Percentiles rank a stretch among this genome's conserved stretches.
These are phyloP conservation scores for Rhazya stricta DNA, from an alignment of 257 asterid species.

Conservation along the genomic window DNA sequence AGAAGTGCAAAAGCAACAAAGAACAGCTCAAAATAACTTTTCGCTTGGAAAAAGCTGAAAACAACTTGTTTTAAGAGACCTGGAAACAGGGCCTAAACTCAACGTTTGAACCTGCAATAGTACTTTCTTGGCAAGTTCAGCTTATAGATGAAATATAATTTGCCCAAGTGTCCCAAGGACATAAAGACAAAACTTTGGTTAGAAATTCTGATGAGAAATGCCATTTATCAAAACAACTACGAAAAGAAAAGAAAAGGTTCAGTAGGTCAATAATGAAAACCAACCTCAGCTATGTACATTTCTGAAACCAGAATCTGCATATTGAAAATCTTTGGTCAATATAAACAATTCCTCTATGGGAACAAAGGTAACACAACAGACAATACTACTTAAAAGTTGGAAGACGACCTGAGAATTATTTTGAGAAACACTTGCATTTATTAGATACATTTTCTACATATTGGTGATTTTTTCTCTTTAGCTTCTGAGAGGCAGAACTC, in stretches of 20 bases:
- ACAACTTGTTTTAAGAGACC: no score
- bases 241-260: background rate
- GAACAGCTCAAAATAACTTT: no score
- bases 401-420: background rate
- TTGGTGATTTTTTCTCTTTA: background rate
- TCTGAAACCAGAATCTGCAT: background rate
- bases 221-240: background rate
- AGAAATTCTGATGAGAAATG: background rate
- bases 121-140: no score
- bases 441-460: background rate
- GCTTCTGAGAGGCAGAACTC: background rate
- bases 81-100: no score
- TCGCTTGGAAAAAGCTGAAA: no score
- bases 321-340: background rate
- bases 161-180: background rate
- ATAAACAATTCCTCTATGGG: no score
- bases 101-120: background rate
- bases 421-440: background rate
- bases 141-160: no score
- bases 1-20: no score
- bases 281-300: background rate
- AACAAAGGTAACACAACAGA: background rate
- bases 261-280: background rate
- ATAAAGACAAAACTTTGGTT: no score
- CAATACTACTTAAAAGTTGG: background rate